Evolutionary conservation across 768 basidiomycete species (phyloP).

Genomic region (Epithele typhae): DNA sequence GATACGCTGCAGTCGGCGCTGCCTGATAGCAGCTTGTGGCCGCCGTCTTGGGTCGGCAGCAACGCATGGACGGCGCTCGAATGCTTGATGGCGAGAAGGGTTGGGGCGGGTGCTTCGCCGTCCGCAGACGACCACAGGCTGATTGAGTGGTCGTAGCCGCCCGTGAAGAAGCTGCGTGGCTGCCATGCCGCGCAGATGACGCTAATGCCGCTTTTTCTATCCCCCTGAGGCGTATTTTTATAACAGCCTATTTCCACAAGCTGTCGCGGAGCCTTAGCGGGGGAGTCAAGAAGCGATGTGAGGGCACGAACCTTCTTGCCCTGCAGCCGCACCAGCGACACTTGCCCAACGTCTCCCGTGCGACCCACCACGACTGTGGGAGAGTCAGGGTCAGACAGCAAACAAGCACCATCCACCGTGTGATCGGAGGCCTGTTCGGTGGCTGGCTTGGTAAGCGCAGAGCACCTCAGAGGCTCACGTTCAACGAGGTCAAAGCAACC

Average conservation of each 20-base stretch:
- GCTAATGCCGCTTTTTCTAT: constrained; percentile 39
- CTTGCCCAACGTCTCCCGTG: constrained; percentile 25
- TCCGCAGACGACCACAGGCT: constrained; percentile 41
- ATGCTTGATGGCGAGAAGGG: constrained; percentile 38
- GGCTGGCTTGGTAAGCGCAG: constrained; percentile 1
- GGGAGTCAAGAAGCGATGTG: not conserved
- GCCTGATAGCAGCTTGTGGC: constrained; percentile 42
- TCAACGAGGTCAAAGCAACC: constrained; percentile 28
- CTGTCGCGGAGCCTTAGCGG: not conserved
- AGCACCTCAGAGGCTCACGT: not conserved
- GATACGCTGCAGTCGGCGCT: constrained; percentile 45
- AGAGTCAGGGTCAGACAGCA: constrained; percentile 25
- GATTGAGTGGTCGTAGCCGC: constrained; percentile 45
- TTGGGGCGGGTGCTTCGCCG: constrained; percentile 27
- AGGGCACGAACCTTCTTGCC: not conserved
- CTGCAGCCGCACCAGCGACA: constrained; percentile 13
- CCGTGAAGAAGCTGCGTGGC: constrained; percentile 41
- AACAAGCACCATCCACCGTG: constrained; percentile 40
- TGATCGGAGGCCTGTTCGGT: constrained; percentile 18
- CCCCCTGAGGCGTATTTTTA: no score
- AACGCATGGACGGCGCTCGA: constrained; percentile 40
- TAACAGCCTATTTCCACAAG: constrained; percentile 1
- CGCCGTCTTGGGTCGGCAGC: constrained; percentile 39
- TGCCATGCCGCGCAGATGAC: constrained; percentile 38
- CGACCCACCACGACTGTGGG: constrained; percentile 35